These are phyloP conservation scores for Saccharomyces pastorianus DNA, from an alignment of 1,139 yeast species.

Conservation along the genomic window DNA sequence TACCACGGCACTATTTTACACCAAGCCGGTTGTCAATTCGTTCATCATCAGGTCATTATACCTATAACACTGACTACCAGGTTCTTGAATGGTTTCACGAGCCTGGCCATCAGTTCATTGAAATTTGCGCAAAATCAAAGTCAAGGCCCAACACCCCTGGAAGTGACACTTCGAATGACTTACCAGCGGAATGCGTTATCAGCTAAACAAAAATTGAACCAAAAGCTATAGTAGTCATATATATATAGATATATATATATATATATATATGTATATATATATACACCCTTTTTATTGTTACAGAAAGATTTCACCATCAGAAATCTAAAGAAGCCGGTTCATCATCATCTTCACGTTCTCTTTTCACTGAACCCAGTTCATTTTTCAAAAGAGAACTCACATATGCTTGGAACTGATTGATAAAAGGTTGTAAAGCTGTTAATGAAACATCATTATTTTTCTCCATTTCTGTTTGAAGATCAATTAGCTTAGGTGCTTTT, in stretches of 20 bases:
- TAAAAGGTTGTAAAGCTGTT: constrained; percentile 67
- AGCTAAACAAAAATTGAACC: background rate
- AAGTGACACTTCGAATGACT: background rate
- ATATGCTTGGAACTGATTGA: constrained; percentile 59
- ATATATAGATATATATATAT: background rate
- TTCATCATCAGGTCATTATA: constrained; percentile 49
- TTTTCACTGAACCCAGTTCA: constrained; percentile 42
- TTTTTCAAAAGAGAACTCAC: constrained; percentile 51
- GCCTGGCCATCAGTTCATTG: constrained; percentile 33
- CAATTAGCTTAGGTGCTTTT: constrained; percentile 67
- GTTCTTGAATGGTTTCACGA: constrained; percentile 66
- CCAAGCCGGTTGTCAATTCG: constrained; percentile 32
- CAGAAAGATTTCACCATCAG: background rate
- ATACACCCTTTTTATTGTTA: background rate
- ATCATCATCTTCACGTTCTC: constrained; percentile 37
- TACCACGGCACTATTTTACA: constrained; percentile 68
- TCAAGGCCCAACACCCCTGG: background rate
- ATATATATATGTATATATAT: background rate
- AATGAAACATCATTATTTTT: constrained; percentile 46
- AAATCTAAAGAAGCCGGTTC: constrained; percentile 1
- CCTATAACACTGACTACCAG: constrained; percentile 44
- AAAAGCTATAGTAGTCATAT: background rate
- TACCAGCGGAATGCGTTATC: background rate
- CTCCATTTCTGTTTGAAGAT: constrained; percentile 40
- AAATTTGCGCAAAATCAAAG: constrained; percentile 8